Evolutionary conservation across 176 grass and related monocot genomes (phyloP), one percentile per base, ranked within the genome.

Genomic region (Eragrostis curvula): DNA sequence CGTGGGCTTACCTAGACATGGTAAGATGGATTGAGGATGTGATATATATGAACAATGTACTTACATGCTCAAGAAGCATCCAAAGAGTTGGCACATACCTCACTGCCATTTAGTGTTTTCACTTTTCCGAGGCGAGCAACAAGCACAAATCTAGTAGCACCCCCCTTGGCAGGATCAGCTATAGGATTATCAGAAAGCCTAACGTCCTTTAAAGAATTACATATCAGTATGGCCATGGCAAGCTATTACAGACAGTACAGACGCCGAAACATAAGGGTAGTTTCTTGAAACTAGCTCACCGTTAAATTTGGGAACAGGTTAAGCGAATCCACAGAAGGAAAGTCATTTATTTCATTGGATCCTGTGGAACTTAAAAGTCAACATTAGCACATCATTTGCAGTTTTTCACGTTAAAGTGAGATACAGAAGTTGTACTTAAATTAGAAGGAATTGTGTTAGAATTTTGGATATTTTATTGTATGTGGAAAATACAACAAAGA

Each of bases 141-240:
- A 84, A 95, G 90, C 75, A 95, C 90, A 90, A 93, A 98, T 52
- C 93, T 87, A 36, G 88, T 82, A 65, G 85, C 79, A 68, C 93
- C 96, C 58, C 96, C 90, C 87, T 86, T 95, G 57, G 88, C 64
- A 70, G 93, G 90, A 83, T 95, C 96, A 55, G 88, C 82, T 71
- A 98, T 65, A 88, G 93, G 96, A 95, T 93, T 98, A 66, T 91
- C 93, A 88, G 96, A 98, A 80, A 98, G 77, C 83, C 96, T 95
- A 58, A 95, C 79, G 2, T 98, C 96, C 96, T 98, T 93, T 46
- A 91, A 70, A 75, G 66, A 87, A 91, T 52, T 25, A 80, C 60
- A 73, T 66, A 81, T 82, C 73, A 90, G 47, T 72, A 82, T 71
- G 45, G 14, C 11, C 29, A 32, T 48, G 18, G 29, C 16, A 30